Base-by-base conservation (phyloP, 768 basidiomycete species). In the Tricholoma hemisulphureum region DNA sequence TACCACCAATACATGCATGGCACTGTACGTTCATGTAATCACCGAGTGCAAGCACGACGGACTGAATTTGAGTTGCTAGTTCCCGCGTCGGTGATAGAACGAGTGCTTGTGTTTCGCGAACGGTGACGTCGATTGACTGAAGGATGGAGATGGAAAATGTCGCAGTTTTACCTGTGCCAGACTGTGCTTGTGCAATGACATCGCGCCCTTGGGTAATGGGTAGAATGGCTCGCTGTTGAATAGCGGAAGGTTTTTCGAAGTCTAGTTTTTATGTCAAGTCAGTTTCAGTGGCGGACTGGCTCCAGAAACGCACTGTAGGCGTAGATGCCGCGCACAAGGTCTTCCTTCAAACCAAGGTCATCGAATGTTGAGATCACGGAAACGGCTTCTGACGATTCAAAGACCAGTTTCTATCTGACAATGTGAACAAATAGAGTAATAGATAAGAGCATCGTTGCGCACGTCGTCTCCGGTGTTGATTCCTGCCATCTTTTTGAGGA, bases 21-120 rank as follows among this genome's bases (percentile, higher is more conserved):
- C 96, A 98, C 69, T 97, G 94, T 58, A 99, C 92, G 70, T 97
- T 97, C 95, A 98, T 96, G 73, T 98, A 98, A 80, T 98, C 95
- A 50, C 96, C 96, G 31, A 99, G 78, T 24, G 96, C 96, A 58
- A 98, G 84, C 28, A 98, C 86, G 62, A 98, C 95, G 50, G 93
- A 96, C 74, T 98, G 95, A 67, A 97, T 99, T 78, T 98, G 96
- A n/a, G 94, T 95, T 20, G 96, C 96, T 57, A 98, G 82, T 78
- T 99, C 96, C 62, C 96, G 91, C n/a, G 96, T 99, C 3, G 96
- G 96, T 6, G 96, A 97, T 32, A 99, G 83, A 57, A 99, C 89
- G 51, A 99, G 87, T 0, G 94, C 96, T 74, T 98, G 96, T 2
- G 94, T 95, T 76, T 97, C 95, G 60, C 95, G 87, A 51, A 98